These are phyloP conservation scores for Mycena capillaripes DNA, from an alignment of 768 basidiomycete species.

Conservation along the genomic window DNA sequence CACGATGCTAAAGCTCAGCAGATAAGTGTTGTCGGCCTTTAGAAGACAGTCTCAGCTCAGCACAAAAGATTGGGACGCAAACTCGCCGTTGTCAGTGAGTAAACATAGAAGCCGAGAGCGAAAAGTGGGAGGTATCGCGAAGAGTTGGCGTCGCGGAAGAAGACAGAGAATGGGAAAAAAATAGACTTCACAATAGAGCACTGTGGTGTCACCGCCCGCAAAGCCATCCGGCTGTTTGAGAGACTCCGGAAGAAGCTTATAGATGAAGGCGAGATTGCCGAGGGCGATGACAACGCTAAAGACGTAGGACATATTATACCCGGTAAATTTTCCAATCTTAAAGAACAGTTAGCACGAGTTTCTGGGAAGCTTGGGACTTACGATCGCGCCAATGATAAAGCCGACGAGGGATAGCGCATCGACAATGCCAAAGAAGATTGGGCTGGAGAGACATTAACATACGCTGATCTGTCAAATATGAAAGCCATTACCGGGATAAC, in stretches of 20 bases:
- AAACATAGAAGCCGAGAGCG: constrained; percentile 14
- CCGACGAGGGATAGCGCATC: constrained; percentile 9
- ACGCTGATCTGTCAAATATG: not conserved
- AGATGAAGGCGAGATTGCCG: constrained; percentile 14
- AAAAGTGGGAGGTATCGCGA: constrained; percentile 6
- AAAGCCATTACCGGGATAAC: not conserved
- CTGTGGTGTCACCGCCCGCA: not conserved
- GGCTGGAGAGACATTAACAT: not conserved
- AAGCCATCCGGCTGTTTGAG: not conserved
- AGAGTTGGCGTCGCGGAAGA: constrained; percentile 8
- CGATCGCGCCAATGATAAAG: constrained; percentile 1
- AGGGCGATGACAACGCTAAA: constrained; percentile 6
- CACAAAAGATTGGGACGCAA: not conserved
- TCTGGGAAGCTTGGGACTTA: not conserved
- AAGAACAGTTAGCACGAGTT: not conserved
- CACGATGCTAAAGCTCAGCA: not conserved
- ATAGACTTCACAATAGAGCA: constrained; percentile 11
- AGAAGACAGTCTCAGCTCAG: not conserved
- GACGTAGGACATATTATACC: not conserved
- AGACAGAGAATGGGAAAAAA: constrained; percentile 8
- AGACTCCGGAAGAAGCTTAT: constrained; percentile 14
- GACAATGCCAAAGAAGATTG: constrained; percentile 8
- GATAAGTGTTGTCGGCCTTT: constrained; percentile 4
- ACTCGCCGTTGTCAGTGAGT: constrained; percentile 8
- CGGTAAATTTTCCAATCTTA: constrained; percentile 10